Conservation (phyloP, 2,329 filamentous ascomycete genomes). For the Diaporthe vexans region DNA sequence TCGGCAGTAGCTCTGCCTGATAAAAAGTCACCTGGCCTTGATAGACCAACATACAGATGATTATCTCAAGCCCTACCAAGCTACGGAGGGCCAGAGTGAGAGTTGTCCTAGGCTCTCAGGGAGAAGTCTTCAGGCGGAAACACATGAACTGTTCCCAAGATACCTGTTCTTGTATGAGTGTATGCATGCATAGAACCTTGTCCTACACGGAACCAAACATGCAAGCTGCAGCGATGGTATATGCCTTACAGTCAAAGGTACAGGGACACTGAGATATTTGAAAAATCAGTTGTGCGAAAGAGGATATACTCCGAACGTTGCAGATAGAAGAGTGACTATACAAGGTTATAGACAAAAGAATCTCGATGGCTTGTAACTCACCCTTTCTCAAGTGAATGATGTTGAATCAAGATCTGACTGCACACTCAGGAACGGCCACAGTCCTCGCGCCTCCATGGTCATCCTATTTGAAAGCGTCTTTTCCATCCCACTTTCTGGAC, state of each 20-base stretch:
- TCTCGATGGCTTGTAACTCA: neutral
- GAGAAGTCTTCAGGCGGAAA: neutral
- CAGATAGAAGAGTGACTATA: constrained; percentile 1
- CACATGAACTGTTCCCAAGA: neutral
- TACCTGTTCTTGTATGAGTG: neutral
- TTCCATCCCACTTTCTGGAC: neutral
- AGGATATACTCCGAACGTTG: neutral
- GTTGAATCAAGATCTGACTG: neutral
- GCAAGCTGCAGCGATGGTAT: neutral
- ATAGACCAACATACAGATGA: too few species aligned
- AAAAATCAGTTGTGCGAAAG: neutral
- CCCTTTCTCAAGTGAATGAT: neutral
- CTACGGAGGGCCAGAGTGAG: neutral
- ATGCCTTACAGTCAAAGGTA: neutral
- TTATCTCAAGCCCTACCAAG: neutral
- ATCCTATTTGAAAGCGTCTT: neutral
- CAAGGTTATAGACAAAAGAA: neutral
- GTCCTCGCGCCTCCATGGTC: too few species aligned
- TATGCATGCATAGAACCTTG: neutral
- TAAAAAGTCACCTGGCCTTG: neutral
- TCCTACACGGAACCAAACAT: too few species aligned
- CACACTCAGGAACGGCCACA: neutral
- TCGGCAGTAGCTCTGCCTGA: neutral
- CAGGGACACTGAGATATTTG: neutral
- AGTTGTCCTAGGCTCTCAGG: neutral